These are phyloP conservation scores for Phyllostachys edulis DNA, from an alignment of 176 grass and related monocot species.

Conservation along the genomic window DNA sequence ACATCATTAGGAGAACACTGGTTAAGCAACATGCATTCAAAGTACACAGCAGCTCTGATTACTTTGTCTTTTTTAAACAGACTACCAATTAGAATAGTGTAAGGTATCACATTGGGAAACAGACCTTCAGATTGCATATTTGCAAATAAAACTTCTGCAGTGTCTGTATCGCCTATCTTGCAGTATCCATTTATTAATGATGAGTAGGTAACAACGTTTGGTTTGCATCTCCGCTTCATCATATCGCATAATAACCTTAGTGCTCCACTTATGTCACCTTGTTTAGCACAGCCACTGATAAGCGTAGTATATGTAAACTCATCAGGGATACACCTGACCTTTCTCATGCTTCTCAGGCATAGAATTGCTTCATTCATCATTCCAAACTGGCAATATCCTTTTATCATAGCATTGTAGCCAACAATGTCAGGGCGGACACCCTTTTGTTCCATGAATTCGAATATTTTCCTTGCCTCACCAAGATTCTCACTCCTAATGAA, in stretches of 20 bases:
- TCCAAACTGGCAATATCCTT: constrained; percentile 83
- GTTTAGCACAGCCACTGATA: constrained; percentile 57
- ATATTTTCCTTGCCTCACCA: constrained; percentile 68
- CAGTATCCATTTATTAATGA: constrained; percentile 67
- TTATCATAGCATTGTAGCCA: constrained; percentile 79
- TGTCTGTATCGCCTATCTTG: constrained; percentile 51
- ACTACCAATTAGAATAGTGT: constrained; percentile 63
- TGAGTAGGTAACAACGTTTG: constrained; percentile 71
- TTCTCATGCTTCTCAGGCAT: constrained; percentile 58
- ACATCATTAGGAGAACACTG: constrained; percentile 72
- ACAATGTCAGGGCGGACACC: constrained; percentile 48
- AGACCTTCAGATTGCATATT: constrained; percentile 56
- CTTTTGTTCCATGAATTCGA: constrained; percentile 59
- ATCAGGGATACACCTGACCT: constrained; percentile 54
- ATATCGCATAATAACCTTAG: constrained; percentile 64
- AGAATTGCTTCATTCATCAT: constrained; percentile 64
- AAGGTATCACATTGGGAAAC: constrained; percentile 67
- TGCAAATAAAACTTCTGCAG: constrained; percentile 50
- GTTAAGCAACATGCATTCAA: constrained; percentile 67
- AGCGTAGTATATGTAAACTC: constrained; percentile 76
- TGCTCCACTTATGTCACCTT: constrained; percentile 49
- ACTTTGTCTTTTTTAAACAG: constrained; percentile 57
- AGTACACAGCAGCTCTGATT: constrained; percentile 49
- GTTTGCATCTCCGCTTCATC: constrained; percentile 65
- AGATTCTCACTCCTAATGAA: constrained; percentile 77